Base-by-base conservation (phyloP, 73 alveolate genomes). In the Paramecium bursaria region DNA sequence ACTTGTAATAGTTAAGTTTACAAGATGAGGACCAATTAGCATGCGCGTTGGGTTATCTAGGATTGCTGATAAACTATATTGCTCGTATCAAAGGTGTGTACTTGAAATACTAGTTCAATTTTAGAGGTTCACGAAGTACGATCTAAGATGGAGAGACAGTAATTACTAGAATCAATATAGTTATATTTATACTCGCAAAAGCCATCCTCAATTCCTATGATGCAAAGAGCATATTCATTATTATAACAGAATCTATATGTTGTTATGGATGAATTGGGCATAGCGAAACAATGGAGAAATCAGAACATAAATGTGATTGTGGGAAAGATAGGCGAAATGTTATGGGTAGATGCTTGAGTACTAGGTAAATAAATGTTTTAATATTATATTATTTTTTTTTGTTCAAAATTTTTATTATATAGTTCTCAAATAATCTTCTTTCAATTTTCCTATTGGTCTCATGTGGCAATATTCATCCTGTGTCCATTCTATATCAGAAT, bases 341-440 rank as follows among this genome's bases (percentile, higher is more conserved):
- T 67, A 5, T 67, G 82, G 82, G 82, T 67, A 17, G 82, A 67
- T 67, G 82, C 60, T 19, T 67, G 82, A 67, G 11, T 39, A 39
- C 11, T 39, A 7, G 21, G 4, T 48, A 48, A 48, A 48, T 48
- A 6, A 11, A 48, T 48, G 4, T 6, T 7, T 4, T 48, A 48
- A n/a, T 7, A 7, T 48, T 4, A 48, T 48, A 48, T 48, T 7
- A 53, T 53, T 1, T 1, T 39, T 11, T 39, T 39, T 11, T 39
- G 49, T 39, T 39, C 11, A 39, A 39, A 5, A 39, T 39, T 7
- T 39, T 39, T 39, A 39, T 7, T 7, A 39, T 39, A 39, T 39
- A 11, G 11, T 7, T 39, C 42, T 67, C 33, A 67, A 39, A 14
- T 67, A 67, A 67, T 67, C 82, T 67, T 67, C 82, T 33, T 46